These are phyloP conservation scores for Endothia cerciana DNA, from an alignment of 2,329 filamentous ascomycete species.

Conservation along the genomic window DNA sequence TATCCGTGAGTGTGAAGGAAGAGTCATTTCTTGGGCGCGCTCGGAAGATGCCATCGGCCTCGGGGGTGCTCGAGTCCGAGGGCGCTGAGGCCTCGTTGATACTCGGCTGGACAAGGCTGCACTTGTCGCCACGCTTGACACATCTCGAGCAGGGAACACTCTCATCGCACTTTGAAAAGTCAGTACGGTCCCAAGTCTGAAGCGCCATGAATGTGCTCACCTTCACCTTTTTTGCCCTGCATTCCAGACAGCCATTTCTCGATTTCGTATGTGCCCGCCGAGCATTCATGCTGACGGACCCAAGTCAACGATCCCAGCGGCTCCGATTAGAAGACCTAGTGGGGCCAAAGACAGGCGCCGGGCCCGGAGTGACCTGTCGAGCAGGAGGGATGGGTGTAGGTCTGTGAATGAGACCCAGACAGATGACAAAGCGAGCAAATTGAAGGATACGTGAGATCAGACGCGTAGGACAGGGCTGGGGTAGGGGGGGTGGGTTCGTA, in stretches of 20 bases:
- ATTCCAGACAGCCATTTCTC: conserved; percentile 25
- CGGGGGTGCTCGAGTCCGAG: conserved; percentile 1
- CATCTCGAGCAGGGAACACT: conserved; percentile 34
- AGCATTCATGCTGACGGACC: conserved; percentile 15
- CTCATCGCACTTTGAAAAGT: conserved; percentile 34
- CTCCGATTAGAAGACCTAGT: conserved; percentile 9
- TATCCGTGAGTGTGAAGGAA: conserved; percentile 31
- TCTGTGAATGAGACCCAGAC: neutral
- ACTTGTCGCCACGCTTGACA: conserved; percentile 31
- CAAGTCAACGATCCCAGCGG: neutral
- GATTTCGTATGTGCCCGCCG: conserved; percentile 28
- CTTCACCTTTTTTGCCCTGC: conserved; percentile 25
- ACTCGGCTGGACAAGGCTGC: conserved; percentile 30
- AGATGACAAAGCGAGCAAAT: neutral
- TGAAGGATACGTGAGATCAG: neutral
- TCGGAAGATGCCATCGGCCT: neutral
- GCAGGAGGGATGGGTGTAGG: neutral
- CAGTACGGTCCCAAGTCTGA: neutral
- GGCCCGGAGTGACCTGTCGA: neutral
- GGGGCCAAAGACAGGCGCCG: neutral
- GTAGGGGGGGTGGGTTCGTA: neutral
- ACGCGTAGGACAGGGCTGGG: neutral
- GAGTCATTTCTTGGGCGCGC: conserved; percentile 11
- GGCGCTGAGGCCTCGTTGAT: neutral
- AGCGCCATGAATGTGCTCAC: conserved; percentile 3